Base-by-base conservation (phyloP, 2,329 filamentous ascomycete species). In the Metarhizium album region DNA sequence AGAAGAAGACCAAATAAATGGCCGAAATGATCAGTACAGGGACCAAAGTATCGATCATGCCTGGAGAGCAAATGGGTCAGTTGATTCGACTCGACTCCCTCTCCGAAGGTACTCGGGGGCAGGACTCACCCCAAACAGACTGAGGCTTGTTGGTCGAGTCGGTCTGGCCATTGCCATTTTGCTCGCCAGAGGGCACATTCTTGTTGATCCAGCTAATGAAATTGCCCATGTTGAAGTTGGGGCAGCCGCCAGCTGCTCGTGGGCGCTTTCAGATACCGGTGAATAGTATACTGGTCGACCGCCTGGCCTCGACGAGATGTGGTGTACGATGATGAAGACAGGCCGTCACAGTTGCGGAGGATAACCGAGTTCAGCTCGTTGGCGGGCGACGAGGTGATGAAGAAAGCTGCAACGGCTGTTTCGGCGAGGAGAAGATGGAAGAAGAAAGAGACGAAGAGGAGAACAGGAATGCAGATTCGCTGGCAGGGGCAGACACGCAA, bases 1-100 rank as follows among this genome's bases (percentile, higher is more conserved):
- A 57, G 60, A 82, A 82, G 50, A 79, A 64, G 54, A 66, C 27
- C n/a, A 80, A 50, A 56, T 76, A 80, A 33, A 77, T 57, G 24
- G 56, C 64, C 4, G 76, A 70, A 52, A 74, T 71, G 42, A 74
- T 54, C 43, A 76, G 58, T 4, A 80, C 70, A 9, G 79, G 79
- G 7, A 78, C 56, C 18, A 82, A 70, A 31, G 79, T 82, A 60
- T 68, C 68, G 45, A 79, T 35, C 67, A 70, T 70, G 60, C 66
- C 67, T 69, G 9, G 1, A 16, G 13, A 38, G 9, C 42, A 51
- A 38, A 54, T 49, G 33, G 47, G 27, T 55, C 43, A 51, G 47
- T 33, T 22, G 22, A 29, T 40, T 29, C 37, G 11, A 33, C 42
- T 42, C 23, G 22, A 29, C 11, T 20, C n/a, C 8, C 8, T 2